Base-by-base conservation (phyloP, 371 early-diverging fungal species). In the Circinella umbellata region DNA sequence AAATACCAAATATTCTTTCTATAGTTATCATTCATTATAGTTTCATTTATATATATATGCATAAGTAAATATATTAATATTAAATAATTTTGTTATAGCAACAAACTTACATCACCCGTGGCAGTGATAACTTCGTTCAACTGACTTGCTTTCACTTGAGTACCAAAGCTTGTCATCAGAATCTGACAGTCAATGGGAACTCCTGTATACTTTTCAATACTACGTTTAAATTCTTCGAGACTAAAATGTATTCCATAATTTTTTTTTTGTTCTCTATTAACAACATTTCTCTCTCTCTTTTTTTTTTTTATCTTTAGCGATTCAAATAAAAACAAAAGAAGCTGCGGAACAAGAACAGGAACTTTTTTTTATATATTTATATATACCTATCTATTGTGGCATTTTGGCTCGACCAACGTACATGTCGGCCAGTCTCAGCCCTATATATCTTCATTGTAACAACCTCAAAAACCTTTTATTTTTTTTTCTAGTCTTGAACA, bases 391-490 rank as follows among this genome's bases (percentile, higher is more conserved):
- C 68, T 48, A 80, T 68, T 35, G 60, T 68, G 61, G 64, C 54
- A 39, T 48, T 15, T 39, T 62, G 53, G 61, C 47, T 67, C 37
- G 36, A 47, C 78, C 80, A 81, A 46, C 69, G 49, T 5, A 89
- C 80, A 63, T 76, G 78, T 74, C 81, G 82, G 68, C 89, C 89
- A 55, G 89, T 88, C 78, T 89, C 89, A 68, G 89, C 87, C 71
- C 88, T 78, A 64, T 87, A 89, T 72, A 89, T 73, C 78, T 81
- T 87, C 89, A 89, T 89, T 64, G 42, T 65, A 61, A 47, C 42
- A 38, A 38, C 63, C 20, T 42, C 48, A 51, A n/a, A 7, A 27
- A 27, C 27, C 27, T 27, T 18, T 13, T 47, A 3, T 47, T 63
- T 20, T 34, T 57, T 18, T 54, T 20, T 54, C 17, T 54, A 47